Percentiles rank a stretch among this genome's conserved stretches.
Evolutionary conservation across 2,329 filamentous ascomycete species (phyloP).

Genomic region (Fusarium acutatum): DNA sequence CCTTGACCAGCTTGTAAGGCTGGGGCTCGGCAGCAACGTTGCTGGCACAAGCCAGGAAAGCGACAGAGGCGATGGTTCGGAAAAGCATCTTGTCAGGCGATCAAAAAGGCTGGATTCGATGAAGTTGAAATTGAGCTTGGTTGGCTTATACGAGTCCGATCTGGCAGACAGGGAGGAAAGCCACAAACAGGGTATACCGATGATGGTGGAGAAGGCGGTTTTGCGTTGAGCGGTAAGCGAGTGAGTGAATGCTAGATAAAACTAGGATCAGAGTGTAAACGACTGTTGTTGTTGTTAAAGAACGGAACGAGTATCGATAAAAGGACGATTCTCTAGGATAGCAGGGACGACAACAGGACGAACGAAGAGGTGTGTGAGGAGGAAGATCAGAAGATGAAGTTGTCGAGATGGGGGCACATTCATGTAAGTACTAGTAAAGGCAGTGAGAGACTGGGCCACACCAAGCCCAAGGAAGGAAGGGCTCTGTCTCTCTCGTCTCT

Average conservation of each 20-base stretch:
- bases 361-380: slow-evolving; percentile 13
- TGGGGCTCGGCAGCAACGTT: slow-evolving; percentile 43
- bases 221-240: slow-evolving; percentile 16
- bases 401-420: slow-evolving; percentile 11
- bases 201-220: slow-evolving; percentile 27
- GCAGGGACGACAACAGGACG: slow-evolving; percentile 16
- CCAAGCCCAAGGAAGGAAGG: slow-evolving; percentile 27
- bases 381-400: slow-evolving; percentile 17
- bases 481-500: slow-evolving; percentile 1
- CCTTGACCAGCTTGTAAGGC: slow-evolving; percentile 51
- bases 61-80: slow-evolving; percentile 44
- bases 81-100: slow-evolving; percentile 47
- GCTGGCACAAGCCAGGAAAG: slow-evolving; percentile 48
- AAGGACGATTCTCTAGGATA: slow-evolving; percentile 35
- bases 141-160: slow-evolving; percentile 23
- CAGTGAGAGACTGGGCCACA: not conserved
- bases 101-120: not conserved
- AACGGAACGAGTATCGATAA: slow-evolving; percentile 40
- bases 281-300: slow-evolving; percentile 30
- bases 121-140: slow-evolving; percentile 7
- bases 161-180: slow-evolving; percentile 32
- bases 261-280: slow-evolving; percentile 21
- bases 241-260: slow-evolving; percentile 15
- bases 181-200: slow-evolving; percentile 33
- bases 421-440: slow-evolving; percentile 26